Evolutionary conservation across 352 stramenopile species (phyloP).

Genomic region (Pseudoperonospora humuli): DNA sequence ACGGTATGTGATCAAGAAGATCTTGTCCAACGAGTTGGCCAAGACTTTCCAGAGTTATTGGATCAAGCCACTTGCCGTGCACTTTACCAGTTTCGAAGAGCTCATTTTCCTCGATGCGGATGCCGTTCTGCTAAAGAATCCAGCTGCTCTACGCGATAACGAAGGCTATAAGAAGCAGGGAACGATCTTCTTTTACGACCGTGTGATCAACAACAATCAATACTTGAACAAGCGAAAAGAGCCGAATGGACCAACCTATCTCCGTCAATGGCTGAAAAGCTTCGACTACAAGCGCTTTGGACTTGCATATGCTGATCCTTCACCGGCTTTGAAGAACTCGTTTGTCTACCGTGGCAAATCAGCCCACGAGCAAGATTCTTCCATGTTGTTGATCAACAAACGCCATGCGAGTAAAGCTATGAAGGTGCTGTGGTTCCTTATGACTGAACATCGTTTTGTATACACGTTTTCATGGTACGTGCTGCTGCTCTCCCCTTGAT

Average conservation of each 20-base stretch:
- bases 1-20: constrained; percentile 19
- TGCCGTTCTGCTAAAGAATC: constrained; percentile 35
- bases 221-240: constrained; percentile 38
- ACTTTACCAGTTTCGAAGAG: constrained; percentile 37
- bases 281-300: constrained; percentile 50
- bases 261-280: constrained; percentile 40
- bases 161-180: constrained; percentile 37
- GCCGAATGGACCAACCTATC: constrained; percentile 19
- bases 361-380: constrained; percentile 65
- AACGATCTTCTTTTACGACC: constrained; percentile 35
- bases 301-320: constrained; percentile 16
- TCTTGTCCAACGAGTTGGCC: constrained; percentile 19
- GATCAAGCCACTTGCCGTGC: constrained; percentile 42
- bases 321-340: constrained; percentile 27
- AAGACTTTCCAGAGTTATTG: constrained; percentile 35
- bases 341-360: constrained; percentile 36
- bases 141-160: constrained; percentile 17
- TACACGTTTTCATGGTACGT: constrained; percentile 65
- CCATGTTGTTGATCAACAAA: constrained; percentile 67
- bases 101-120: constrained; percentile 46
- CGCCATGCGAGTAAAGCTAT: constrained; percentile 29
- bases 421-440: constrained; percentile 60
- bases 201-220: constrained; percentile 40
- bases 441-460: constrained; percentile 53
- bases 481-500: no score